Conservation (phyloP, 208 protist genomes). For the Leishmania major region DNA sequence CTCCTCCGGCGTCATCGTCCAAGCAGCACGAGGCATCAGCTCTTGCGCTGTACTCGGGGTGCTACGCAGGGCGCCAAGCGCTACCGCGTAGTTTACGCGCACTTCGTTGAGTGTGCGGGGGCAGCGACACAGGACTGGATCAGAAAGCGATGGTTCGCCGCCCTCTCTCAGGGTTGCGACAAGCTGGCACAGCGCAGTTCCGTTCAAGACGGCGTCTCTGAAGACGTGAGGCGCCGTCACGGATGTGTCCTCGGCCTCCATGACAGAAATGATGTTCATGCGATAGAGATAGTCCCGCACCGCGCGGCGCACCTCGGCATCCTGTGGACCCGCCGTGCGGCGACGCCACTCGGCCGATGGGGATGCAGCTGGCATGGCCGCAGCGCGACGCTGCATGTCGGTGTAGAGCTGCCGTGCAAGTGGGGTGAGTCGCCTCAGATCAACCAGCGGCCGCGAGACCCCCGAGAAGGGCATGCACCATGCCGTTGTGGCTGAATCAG, state of each 20-base stretch:
- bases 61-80: constrained; percentile 19
- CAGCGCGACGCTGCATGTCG: constrained; percentile 19
- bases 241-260: constrained; percentile 17
- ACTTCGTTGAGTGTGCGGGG: constrained; percentile 54
- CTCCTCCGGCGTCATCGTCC: constrained; percentile 47
- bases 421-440: constrained; percentile 1
- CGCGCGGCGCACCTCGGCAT: constrained; percentile 36
- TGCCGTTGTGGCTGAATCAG: neutral
- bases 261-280: constrained; percentile 59
- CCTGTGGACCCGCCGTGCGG: constrained; percentile 14
- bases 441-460: constrained; percentile 1
- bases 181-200: constrained; percentile 60
- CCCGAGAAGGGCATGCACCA: constrained; percentile 6
- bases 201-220: constrained; percentile 73
- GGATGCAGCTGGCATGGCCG: neutral
- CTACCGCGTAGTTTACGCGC: constrained; percentile 49
- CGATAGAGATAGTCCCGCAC: constrained; percentile 75
- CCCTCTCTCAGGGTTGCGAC: constrained; percentile 27
- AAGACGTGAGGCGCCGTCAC: constrained; percentile 21
- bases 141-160: neutral
- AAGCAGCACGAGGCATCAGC: constrained; percentile 26
- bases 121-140: constrained; percentile 32
- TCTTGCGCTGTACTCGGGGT: constrained; percentile 16
- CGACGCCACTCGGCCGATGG: constrained; percentile 17
- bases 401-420: constrained; percentile 14